These are phyloP conservation scores for Filosporella fistucella DNA, from an alignment of 495 filamentous ascomycete genomes.

Conservation along the genomic window DNA sequence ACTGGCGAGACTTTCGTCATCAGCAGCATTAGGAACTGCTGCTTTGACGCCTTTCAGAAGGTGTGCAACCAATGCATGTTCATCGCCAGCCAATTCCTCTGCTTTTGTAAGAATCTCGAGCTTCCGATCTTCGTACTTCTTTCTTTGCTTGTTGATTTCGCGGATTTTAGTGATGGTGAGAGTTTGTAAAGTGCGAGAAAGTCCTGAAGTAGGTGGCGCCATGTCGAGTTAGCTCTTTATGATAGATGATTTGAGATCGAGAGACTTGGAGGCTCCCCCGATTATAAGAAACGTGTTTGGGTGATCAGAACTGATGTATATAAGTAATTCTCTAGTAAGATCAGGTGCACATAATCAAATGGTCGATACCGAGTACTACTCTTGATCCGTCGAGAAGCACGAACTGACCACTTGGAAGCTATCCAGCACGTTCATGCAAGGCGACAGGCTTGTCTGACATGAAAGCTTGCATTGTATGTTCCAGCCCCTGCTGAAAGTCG, in stretches of 20 bases:
- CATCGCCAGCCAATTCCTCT: slow-evolving; percentile 22
- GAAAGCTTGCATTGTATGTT: too few species aligned
- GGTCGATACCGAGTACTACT: too few species aligned
- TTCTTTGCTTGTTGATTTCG: slow-evolving; percentile 56
- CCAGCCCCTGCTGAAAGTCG: too few species aligned
- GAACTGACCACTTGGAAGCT: too few species aligned
- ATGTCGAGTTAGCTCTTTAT: slow-evolving; percentile 12
- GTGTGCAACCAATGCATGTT: slow-evolving; percentile 28
- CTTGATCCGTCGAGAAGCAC: too few species aligned
- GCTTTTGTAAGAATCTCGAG: slow-evolving; percentile 29
- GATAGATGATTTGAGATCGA: neutral
- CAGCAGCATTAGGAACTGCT: slow-evolving; percentile 25
- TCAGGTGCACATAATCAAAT: too few species aligned
- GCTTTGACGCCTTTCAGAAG: slow-evolving; percentile 37
- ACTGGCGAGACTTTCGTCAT: slow-evolving; percentile 25
- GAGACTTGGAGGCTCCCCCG: too few species aligned
- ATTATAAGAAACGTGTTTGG: too few species aligned
- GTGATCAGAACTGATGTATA: too few species aligned
- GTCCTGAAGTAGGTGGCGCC: slow-evolving; percentile 29
- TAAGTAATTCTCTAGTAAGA: too few species aligned
- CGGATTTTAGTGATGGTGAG: slow-evolving; percentile 62
- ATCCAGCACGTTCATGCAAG: too few species aligned
- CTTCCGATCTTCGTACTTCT: slow-evolving; percentile 44
- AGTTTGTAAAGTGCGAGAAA: slow-evolving; percentile 59
- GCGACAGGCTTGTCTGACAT: too few species aligned